phyloP scores from a whole-genome alignment of 2,329 filamentous ascomycete species.

The Curvularia sp. region DNA sequence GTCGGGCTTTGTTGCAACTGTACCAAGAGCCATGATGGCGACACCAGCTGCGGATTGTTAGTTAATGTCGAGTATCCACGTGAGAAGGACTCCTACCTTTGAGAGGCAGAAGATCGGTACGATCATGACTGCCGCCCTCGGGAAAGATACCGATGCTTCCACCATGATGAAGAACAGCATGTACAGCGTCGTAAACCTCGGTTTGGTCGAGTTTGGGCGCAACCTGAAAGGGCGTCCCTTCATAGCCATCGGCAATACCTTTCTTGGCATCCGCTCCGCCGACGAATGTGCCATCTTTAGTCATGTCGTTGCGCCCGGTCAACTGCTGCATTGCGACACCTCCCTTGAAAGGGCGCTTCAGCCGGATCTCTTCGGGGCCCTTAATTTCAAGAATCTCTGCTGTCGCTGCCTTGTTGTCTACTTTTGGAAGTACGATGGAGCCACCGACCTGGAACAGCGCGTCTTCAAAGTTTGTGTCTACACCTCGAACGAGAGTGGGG shows the following conservation, averaged over 20 bases:
- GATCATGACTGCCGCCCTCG: conserved; percentile 94
- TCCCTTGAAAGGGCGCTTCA: conserved; percentile 88
- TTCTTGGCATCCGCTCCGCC: conserved; percentile 62
- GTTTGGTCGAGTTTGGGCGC: conserved; percentile 95
- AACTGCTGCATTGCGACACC: conserved; percentile 78
- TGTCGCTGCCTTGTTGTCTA: conserved; percentile 81
- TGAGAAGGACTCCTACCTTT: conserved; percentile 58
- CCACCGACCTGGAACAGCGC: conserved; percentile 65
- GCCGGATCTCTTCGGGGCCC: conserved; percentile 78
- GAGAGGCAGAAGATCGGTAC: conserved; percentile 86
- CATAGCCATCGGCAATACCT: conserved; percentile 64
- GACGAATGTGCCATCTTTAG: conserved; percentile 69
- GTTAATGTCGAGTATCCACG: conserved; percentile 1
- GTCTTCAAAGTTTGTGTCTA: conserved; percentile 82
- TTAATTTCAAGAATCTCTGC: conserved; percentile 84
- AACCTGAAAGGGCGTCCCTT: conserved; percentile 83
- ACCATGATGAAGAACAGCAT: conserved; percentile 78
- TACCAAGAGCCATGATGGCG: conserved; percentile 95
- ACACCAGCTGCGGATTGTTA: conserved; percentile 72
- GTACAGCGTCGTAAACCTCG: conserved; percentile 91
- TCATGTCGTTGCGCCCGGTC: conserved; percentile 78
- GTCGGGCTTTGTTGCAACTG: conserved; percentile 82
- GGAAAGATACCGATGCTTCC: conserved; percentile 97
- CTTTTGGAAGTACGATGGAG: conserved; percentile 83
- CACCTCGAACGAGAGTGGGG: conserved; percentile 78